Evolutionary conservation across 1,284 basidiomycete species (phyloP).

Genomic region (Pisolithus thermaeus): DNA sequence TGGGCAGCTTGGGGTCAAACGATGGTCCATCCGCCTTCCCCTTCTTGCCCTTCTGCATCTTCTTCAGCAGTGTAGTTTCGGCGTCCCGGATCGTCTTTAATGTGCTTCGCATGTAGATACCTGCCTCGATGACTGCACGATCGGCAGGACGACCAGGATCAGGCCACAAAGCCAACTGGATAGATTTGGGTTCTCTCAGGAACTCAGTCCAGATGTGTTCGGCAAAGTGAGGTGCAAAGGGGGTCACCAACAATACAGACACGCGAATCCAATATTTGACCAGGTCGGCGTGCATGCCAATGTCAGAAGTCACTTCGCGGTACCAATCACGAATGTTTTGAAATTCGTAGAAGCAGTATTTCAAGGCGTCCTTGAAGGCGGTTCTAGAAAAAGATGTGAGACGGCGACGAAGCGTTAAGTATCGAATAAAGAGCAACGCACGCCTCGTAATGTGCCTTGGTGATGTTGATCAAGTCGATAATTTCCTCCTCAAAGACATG

Average conservation of each 20-base stretch:
- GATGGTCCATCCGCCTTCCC: constrained; percentile 36
- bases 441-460: constrained; percentile 77
- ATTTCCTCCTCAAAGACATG: constrained; percentile 90
- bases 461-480: constrained; percentile 77
- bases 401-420: neutral
- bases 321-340: constrained; percentile 95
- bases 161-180: constrained; percentile 84
- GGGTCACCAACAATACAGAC: constrained; percentile 77
- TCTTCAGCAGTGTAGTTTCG: constrained; percentile 75
- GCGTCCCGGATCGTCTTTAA: constrained; percentile 90
- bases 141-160: constrained; percentile 54
- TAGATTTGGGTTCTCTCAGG: constrained; percentile 68
- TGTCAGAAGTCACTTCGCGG: constrained; percentile 83
- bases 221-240: constrained; percentile 93
- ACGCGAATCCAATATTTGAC: constrained; percentile 77
- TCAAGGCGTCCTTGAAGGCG: constrained; percentile 94
- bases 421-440: constrained; percentile 36
- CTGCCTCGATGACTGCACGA: constrained; percentile 62
- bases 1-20: constrained; percentile 82
- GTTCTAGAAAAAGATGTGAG: constrained; percentile 45
- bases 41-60: constrained; percentile 61
- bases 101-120: constrained; percentile 79
- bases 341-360: constrained; percentile 95
- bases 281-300: constrained; percentile 87
- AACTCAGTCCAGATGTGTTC: constrained; percentile 87